These are phyloP conservation scores for Camellia lanceoleosa DNA, from an alignment of 148 eudicot genomes.

Conservation along the genomic window DNA sequence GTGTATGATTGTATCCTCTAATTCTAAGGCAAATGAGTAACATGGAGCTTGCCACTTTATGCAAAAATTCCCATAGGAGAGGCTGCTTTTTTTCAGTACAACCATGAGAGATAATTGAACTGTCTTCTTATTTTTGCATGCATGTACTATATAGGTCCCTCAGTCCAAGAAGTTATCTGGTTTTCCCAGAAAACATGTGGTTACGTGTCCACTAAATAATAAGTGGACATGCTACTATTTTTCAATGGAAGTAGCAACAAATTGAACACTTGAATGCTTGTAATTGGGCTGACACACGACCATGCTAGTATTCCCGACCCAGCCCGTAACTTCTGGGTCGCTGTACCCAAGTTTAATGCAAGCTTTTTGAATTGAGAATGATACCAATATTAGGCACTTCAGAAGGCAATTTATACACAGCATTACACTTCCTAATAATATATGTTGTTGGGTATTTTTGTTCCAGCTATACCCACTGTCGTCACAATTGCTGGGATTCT, in stretches of 20 bases:
- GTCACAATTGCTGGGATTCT: conserved; percentile 50
- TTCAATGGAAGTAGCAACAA: no score
- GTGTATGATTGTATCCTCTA: no score
- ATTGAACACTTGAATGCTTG: no score
- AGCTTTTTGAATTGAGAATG: neutral
- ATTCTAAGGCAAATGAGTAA: neutral
- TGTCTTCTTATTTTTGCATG: neutral
- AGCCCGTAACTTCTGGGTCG: no score
- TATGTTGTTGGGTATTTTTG: neutral
- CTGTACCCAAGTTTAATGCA: no score
- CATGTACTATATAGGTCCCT: no score
- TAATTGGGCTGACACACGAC: no score
- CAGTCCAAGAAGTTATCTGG: no score
- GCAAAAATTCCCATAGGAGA: neutral
- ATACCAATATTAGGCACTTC: neutral
- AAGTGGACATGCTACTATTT: no score
- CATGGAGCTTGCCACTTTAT: neutral
- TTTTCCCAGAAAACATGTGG: no score
- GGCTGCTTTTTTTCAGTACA: neutral
- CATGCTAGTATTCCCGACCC: no score
- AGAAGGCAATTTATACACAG: neutral
- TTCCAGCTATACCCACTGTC: conserved; percentile 53
- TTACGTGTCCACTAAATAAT: no score
- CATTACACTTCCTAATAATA: conserved; percentile 6
- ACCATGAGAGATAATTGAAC: neutral